Evolutionary conservation across 495 filamentous ascomycete genomes (phyloP).

Genomic region (Penicillium salamii): DNA sequence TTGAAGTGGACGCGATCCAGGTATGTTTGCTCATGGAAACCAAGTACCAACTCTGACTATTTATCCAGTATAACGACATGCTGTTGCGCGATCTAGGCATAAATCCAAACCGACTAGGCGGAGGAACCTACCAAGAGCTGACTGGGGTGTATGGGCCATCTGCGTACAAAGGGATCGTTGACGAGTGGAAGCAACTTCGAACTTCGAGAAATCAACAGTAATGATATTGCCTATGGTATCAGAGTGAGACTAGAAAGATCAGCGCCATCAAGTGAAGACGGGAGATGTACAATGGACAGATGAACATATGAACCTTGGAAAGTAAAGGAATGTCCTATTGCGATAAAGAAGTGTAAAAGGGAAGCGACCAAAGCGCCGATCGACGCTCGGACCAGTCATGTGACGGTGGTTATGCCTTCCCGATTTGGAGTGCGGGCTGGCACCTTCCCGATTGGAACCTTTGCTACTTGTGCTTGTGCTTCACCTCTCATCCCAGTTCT

Average conservation of each 20-base stretch:
- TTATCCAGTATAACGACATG: constrained; percentile 29
- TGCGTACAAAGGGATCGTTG: constrained; percentile 30
- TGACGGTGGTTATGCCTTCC: constrained; percentile 21
- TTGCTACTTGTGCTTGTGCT: background rate
- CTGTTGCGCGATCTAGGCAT: constrained; percentile 30
- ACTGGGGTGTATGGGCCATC: constrained; percentile 26
- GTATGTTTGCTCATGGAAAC: constrained; percentile 8
- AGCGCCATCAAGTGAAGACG: too few species aligned
- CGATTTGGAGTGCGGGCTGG: constrained; percentile 7
- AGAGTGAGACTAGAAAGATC: too few species aligned
- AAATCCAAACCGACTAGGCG: constrained; percentile 28
- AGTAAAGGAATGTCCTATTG: too few species aligned
- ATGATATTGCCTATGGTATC: background rate
- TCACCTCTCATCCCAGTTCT: background rate
- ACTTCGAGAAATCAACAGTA: background rate
- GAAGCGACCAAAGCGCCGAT: too few species aligned
- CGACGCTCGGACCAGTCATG: background rate
- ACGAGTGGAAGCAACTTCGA: constrained; percentile 22
- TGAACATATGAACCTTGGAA: too few species aligned
- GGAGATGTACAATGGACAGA: too few species aligned
- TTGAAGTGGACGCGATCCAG: constrained; percentile 30
- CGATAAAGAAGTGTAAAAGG: too few species aligned
- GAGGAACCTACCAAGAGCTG: constrained; percentile 21
- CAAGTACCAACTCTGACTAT: background rate
- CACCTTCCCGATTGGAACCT: background rate